Evolutionary conservation across 2,329 filamentous ascomycete species (phyloP).

Genomic region (Dendrostoma leiphaemia): DNA sequence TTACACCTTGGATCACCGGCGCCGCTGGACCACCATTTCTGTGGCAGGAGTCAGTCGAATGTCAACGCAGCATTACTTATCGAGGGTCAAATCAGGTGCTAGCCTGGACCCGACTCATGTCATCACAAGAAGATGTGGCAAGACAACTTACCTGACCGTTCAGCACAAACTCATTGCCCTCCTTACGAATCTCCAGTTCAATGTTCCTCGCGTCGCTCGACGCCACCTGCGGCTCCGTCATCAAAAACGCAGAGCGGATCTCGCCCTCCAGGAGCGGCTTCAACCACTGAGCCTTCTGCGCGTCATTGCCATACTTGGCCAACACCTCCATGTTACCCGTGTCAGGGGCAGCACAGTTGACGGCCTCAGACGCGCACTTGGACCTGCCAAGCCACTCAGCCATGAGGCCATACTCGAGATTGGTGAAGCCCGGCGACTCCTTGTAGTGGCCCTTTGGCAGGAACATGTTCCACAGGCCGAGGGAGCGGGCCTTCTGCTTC

Average conservation of each 20-base stretch:
- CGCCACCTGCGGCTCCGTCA: conserved; percentile 89
- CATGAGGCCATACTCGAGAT: conserved; percentile 97
- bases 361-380: conserved; percentile 76
- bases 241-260: conserved; percentile 87
- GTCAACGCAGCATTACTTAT: no score
- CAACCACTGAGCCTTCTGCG: conserved; percentile 83
- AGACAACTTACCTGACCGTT: conserved; percentile 70
- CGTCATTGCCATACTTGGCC: conserved; percentile 84
- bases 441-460: conserved; percentile 92
- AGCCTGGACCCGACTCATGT: no score
- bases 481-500: conserved; percentile 76
- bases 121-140: no score
- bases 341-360: conserved; percentile 87
- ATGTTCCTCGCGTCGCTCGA: conserved; percentile 94
- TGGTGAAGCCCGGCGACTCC: conserved; percentile 90
- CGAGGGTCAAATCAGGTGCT: no score
- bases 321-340: conserved; percentile 96
- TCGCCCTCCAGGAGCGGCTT: conserved; percentile 77
- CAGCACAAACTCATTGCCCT: conserved; percentile 86
- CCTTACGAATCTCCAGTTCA: conserved; percentile 74
- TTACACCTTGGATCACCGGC: conserved; percentile 90
- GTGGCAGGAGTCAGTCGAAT: no score
- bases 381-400: conserved; percentile 93
- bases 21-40: conserved; percentile 99
- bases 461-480: conserved; percentile 99